phyloP scores from a whole-genome alignment of 352 stramenopile genomes.

The Pythium dissimile region DNA sequence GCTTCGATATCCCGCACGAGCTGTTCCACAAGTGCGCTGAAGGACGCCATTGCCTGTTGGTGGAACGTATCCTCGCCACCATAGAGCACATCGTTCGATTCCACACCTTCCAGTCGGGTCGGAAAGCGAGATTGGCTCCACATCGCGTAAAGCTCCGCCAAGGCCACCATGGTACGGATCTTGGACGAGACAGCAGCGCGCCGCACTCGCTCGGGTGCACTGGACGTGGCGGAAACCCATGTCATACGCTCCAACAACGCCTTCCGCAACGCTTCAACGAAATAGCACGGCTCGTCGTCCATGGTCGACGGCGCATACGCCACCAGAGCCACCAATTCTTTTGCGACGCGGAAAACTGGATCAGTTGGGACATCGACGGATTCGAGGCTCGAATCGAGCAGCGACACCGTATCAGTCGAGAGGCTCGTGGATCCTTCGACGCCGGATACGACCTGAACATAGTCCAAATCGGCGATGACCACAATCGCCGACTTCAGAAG shows the following conservation, averaged over 20 bases:
- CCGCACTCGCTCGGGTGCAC: background rate
- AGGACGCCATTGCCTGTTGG: constrained; percentile 40
- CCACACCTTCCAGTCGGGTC: constrained; percentile 39
- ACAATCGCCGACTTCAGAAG: constrained; percentile 81
- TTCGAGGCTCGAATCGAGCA: background rate
- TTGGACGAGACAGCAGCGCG: constrained; percentile 21
- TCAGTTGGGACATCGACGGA: background rate
- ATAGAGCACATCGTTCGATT: constrained; percentile 88
- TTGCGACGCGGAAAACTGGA: constrained; percentile 27
- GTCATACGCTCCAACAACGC: constrained; percentile 56
- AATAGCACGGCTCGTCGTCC: constrained; percentile 86
- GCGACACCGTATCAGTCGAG: background rate
- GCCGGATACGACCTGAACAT: background rate
- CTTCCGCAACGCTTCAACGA: constrained; percentile 70
- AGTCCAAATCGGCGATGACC: constrained; percentile 68
- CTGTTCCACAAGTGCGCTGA: constrained; percentile 52
- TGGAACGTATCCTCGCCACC: constrained; percentile 53
- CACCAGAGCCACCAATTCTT: constrained; percentile 56
- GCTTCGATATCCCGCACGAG: constrained; percentile 44
- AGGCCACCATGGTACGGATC: constrained; percentile 38
- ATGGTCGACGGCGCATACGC: constrained; percentile 75
- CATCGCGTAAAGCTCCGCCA: constrained; percentile 54
- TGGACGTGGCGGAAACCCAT: constrained; percentile 12
- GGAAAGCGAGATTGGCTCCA: constrained; percentile 54
- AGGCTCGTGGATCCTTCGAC: background rate